Conservation (phyloP, 2,329 filamentous ascomycete genomes). For the Beauveria sp. region DNA sequence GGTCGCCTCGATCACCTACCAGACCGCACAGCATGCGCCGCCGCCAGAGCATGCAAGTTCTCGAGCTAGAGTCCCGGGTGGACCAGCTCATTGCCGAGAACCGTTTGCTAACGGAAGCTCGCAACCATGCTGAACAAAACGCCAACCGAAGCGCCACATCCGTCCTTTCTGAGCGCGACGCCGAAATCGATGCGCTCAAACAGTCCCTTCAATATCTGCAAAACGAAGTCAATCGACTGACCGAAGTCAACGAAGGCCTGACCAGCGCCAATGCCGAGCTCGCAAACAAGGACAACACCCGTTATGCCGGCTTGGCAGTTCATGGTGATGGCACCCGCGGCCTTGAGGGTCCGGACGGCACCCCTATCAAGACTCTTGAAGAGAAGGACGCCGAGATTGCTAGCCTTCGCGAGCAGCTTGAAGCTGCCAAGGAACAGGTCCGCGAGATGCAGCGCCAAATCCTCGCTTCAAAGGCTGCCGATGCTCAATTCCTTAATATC, state of each 20-base stretch:
- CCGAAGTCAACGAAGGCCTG: constrained; percentile 75
- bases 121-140: constrained; percentile 58
- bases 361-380: constrained; percentile 57
- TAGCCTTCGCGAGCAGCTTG: constrained; percentile 68
- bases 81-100: constrained; percentile 85
- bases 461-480: constrained; percentile 49
- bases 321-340: constrained; percentile 59
- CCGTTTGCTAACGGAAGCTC: constrained; percentile 65
- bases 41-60: constrained; percentile 92
- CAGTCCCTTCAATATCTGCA: constrained; percentile 73
- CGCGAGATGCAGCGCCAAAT: constrained; percentile 46
- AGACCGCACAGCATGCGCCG: constrained; percentile 93
- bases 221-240: constrained; percentile 71
- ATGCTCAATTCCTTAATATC: constrained; percentile 67
- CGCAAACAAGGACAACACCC: constrained; percentile 65
- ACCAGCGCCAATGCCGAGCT: constrained; percentile 70
- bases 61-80: constrained; percentile 81
- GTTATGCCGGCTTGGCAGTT: constrained; percentile 58
- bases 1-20: constrained; percentile 85
- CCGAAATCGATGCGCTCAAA: constrained; percentile 76
- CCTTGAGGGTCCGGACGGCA: constrained; percentile 58
- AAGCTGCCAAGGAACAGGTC: constrained; percentile 59
- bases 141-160: constrained; percentile 59
- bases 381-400: constrained; percentile 81
- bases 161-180: constrained; percentile 72